These are phyloP conservation scores for Chlorella sorokiniana DNA, from an alignment of 139 green algal species.

Conservation along the genomic window DNA sequence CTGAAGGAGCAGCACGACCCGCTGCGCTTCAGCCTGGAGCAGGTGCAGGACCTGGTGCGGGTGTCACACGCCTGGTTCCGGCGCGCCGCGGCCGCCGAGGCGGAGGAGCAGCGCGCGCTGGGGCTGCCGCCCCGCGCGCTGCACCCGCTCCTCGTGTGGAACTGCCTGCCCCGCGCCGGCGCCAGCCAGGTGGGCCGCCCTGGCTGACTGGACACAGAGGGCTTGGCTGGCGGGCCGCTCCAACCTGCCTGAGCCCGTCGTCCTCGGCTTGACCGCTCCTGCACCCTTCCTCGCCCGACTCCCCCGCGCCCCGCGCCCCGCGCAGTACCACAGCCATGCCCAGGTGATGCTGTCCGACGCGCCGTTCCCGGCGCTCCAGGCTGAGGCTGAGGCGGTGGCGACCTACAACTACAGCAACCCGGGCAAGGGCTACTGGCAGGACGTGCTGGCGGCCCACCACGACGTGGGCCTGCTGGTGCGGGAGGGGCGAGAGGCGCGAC, in stretches of 20 bases:
- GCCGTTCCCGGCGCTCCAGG: constrained; percentile 32
- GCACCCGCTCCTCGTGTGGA: constrained; percentile 77
- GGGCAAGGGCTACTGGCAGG: constrained; percentile 42
- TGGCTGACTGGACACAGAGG: too few relatives aligned
- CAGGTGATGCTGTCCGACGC: constrained; percentile 60
- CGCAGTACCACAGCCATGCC: constrained; percentile 69
- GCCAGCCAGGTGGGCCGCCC: constrained; percentile 32
- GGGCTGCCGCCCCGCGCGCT: constrained; percentile 5
- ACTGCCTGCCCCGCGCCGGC: constrained; percentile 59
- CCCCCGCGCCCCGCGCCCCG: not conserved
- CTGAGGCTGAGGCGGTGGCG: constrained; percentile 17
- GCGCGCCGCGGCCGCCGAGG: not conserved
- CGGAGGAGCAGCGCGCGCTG: not conserved
- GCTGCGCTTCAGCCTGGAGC: constrained; percentile 60
- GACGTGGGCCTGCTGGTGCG: constrained; percentile 31
- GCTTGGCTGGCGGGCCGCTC: too few relatives aligned
- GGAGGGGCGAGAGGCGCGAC: constrained; percentile 10
- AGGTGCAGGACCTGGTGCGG: constrained; percentile 65
- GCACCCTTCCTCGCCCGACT: not conserved
- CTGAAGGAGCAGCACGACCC: constrained; percentile 89
- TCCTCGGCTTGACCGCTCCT: not conserved
- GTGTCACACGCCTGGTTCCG: constrained; percentile 65
- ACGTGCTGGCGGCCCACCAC: constrained; percentile 43
- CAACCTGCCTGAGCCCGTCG: too few relatives aligned
- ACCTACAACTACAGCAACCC: constrained; percentile 10